Evolutionary conservation across 257 asterid species (phyloP), one percentile per base, ranked within the genome.

Genomic region (Nicotiana undulata): DNA sequence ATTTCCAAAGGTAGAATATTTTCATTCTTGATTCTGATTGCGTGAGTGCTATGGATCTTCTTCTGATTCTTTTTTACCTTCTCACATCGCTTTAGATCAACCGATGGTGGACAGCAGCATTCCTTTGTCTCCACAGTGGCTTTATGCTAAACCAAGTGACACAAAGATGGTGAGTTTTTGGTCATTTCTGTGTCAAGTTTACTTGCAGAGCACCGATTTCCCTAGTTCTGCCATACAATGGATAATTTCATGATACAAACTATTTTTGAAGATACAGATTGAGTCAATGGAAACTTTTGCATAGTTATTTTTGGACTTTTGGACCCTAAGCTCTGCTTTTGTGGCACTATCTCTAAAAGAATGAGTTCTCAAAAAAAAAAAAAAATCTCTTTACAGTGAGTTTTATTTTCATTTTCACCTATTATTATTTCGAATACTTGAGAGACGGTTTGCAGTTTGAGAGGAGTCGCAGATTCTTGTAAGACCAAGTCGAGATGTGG

Each of bases 61-160:
- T 28, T 79, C 77, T 82, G 72, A 83, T 31, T 6, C 75, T 77
- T 58, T 70, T 31, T 53, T 31, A 10, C 40, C 31, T 18, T 46
- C 63, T 63, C 32, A 2, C n/a, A 3, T 79, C 63, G 80, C 76
- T 85, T 86, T 92, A 96, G 99, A 96, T 90, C 97, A 87, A 86
- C 90, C 87, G 40, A 75, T 82, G n/a, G 85, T 91, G 18, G 98
- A 96, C 83, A 94, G 81, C 89, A 84, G 84, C 88, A 96, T 96
- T 70, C 99, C 99, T 9, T 82, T 96, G 87, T 96, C 99, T 88
- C 99, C 99, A 0, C 99, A 96, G 83, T 96, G 99, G 99, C 90
- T 93, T 61, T 92, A 93, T 84, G 90, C 94, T 76, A 96, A 87
- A 87, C 95, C 97, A 61, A 91, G 79, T 86, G 99, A 96, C 65